These are phyloP conservation scores for Pichia sp. DNA, from an alignment of 1,139 yeast species.

Conservation along the genomic window DNA sequence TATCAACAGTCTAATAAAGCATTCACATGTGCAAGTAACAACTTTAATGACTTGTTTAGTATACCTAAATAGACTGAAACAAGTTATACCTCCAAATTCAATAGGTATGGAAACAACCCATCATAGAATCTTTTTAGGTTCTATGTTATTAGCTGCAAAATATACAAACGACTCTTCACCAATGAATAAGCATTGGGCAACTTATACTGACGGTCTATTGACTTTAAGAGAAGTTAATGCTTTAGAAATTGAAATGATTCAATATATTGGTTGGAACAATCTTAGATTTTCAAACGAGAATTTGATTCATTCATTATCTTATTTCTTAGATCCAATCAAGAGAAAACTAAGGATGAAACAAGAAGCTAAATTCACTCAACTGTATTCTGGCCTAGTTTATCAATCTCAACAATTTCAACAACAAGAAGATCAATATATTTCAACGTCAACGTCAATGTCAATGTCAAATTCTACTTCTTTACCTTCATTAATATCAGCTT, in stretches of 20 bases:
- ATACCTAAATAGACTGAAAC: slow-evolving; percentile 68
- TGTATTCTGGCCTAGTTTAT: slow-evolving; percentile 3
- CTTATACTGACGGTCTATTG: slow-evolving; percentile 79
- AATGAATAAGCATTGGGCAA: slow-evolving; percentile 91
- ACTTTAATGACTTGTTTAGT: slow-evolving; percentile 89
- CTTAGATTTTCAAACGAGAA: slow-evolving; percentile 63
- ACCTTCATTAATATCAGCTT: slow-evolving; percentile 14
- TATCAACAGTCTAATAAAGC: slow-evolving; percentile 62
- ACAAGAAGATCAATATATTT: not conserved
- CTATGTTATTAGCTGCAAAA: slow-evolving; percentile 84
- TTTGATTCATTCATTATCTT: slow-evolving; percentile 58
- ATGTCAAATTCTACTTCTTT: slow-evolving; percentile 13
- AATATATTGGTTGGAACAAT: slow-evolving; percentile 72
- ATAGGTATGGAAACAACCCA: slow-evolving; percentile 91
- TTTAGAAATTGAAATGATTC: slow-evolving; percentile 82
- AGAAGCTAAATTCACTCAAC: slow-evolving; percentile 14
- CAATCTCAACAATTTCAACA: not conserved
- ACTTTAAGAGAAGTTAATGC: slow-evolving; percentile 74
- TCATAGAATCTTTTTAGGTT: slow-evolving; percentile 84
- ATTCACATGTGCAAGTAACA: slow-evolving; percentile 90
- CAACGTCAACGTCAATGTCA: too few relatives aligned
- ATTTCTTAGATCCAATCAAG: slow-evolving; percentile 71
- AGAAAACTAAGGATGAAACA: slow-evolving; percentile 26
- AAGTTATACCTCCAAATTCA: slow-evolving; percentile 77
- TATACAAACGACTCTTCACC: slow-evolving; percentile 90